Base-by-base conservation (phyloP, 164 flowering plant species). In the Paratinospora sagittata region DNA sequence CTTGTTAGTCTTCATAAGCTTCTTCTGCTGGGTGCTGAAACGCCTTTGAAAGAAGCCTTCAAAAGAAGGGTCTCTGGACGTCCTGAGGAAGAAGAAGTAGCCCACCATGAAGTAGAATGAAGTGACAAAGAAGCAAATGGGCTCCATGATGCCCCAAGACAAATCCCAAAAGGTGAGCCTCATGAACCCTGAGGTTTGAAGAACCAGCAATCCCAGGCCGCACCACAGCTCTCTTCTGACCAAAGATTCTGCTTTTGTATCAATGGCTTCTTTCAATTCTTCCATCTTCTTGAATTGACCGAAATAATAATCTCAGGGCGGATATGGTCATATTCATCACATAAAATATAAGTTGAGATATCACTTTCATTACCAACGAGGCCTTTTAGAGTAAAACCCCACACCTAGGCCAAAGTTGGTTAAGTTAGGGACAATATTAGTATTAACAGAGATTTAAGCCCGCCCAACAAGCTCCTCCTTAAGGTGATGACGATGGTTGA, bases 91-190 rank as follows among this genome's bases (percentile, higher is more conserved):
- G 76, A 85, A 87, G 4, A 76, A 73, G 47, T 84, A 87, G 49
- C 84, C 88, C 0, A 77, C 74, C 49, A 77, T 77, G 68, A 84
- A 81, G 73, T 84, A 78, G 24, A 74, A 12, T 0, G 90, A 82
- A 8, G 90, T 82, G 12, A 80, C 82, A 64, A 70, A 85, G 75
- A 85, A 87, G 67, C 87, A 82, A 47, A 85, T 81, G 34, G 90
- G 90, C 75, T 85, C 90, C 88, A 87, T 87, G 24, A 87, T 83
- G 33, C 83, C 88, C 88, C 88, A 87, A 11, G 80, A 73, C 2
- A 87, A 73, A 23, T 87, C 90, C 90, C 88, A 85, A 72, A 87
- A 85, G 0, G 90, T 87, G 3, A 87, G 83, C 77, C 88, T 84
- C 82, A 85, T 78, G 78, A 85, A 82, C 37, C 78, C 87, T 16